Evolutionary conservation across 2,329 filamentous ascomycete genomes (phyloP), one percentile per base, ranked within the genome.

Genomic region (Fusarium begoniae): DNA sequence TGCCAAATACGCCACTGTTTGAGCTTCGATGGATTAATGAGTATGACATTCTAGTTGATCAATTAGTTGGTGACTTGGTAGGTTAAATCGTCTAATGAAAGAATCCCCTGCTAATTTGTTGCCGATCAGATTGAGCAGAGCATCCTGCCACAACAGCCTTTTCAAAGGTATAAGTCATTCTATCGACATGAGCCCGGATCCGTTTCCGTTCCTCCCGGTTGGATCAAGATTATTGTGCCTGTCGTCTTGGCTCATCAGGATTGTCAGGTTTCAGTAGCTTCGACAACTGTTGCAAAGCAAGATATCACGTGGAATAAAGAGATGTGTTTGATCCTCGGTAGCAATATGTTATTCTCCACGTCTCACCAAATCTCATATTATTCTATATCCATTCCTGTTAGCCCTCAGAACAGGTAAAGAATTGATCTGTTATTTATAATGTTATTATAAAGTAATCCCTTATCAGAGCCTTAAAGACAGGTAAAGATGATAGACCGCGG

Each of bases 371-470:
- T 55, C 8, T 18, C 7, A 2, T 55, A 41, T 14, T 13, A 20
- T 4, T 32, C 53, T 15, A 3, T 55, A 24, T 40, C 37, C 1
- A 41, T 41, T 30, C 37, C 37, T 40, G 17, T 24, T 51, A 12
- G 48, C 10, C 13, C 30, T 20, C 14, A n/a, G 15, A 18, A 18
- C 12, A 28, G 11, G 1, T 47, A n/a, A 24, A 8, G 1, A 37
- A 18, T n/a, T 15, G n/a, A 43, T n/a, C 8, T 43, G 1, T 15
- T 3, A 9, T 14, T 22, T 14, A n/a, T 14, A 7, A 43, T n/a
- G 0, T 10, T 2, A 43, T 14, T 11, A 7, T 43, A 7, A 11
- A 17, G 1, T 41, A 8, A 22, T 0, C 4, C 7, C 12, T 41
- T 22, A 9, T 14, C 3, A 22, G 20, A 41, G 12, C 20, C 38